phyloP scores from a whole-genome alignment of 805 yeast species.

The Cyberlindnera saturnus region DNA sequence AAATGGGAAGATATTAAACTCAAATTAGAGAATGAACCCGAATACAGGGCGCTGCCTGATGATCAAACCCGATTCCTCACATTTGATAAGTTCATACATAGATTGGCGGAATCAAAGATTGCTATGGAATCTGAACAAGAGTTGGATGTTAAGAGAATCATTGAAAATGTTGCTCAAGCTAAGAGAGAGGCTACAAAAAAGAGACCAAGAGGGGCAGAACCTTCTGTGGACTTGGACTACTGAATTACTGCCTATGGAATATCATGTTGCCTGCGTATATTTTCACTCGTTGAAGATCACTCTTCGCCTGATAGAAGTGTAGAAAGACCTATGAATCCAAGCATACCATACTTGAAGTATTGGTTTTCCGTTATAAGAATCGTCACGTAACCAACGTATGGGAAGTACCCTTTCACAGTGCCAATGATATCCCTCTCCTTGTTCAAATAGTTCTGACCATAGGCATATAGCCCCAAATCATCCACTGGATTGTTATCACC shows the following conservation, averaged over 20 bases:
- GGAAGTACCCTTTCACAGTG: constrained; percentile 87
- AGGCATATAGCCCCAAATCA: constrained; percentile 80
- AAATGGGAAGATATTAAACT: constrained; percentile 32
- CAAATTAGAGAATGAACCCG: constrained; percentile 25
- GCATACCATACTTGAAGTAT: constrained; percentile 70
- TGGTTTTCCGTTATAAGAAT: constrained; percentile 85
- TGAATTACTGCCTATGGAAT: constrained; percentile 6
- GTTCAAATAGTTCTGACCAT: constrained; percentile 68
- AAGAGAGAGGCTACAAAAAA: constrained; percentile 10
- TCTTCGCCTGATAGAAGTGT: constrained; percentile 57
- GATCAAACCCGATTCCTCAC: constrained; percentile 25
- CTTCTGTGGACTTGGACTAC: constrained; percentile 31
- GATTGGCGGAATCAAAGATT: constrained; percentile 21
- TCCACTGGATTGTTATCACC: constrained; percentile 95
- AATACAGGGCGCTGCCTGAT: constrained; percentile 29
- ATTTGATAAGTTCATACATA: constrained; percentile 29
- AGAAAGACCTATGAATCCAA: constrained; percentile 69
- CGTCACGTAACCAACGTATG: constrained; percentile 85
- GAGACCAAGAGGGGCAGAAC: constrained; percentile 19
- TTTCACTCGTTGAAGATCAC: constrained; percentile 2
- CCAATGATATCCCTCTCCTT: constrained; percentile 79
- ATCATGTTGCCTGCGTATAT: not conserved
- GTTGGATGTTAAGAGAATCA: constrained; percentile 15
- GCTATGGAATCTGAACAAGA: constrained; percentile 19
- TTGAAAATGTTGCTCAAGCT: constrained; percentile 14